Base-by-base conservation (phyloP, 768 basidiomycete species). In the Sutorius australiensis region DNA sequence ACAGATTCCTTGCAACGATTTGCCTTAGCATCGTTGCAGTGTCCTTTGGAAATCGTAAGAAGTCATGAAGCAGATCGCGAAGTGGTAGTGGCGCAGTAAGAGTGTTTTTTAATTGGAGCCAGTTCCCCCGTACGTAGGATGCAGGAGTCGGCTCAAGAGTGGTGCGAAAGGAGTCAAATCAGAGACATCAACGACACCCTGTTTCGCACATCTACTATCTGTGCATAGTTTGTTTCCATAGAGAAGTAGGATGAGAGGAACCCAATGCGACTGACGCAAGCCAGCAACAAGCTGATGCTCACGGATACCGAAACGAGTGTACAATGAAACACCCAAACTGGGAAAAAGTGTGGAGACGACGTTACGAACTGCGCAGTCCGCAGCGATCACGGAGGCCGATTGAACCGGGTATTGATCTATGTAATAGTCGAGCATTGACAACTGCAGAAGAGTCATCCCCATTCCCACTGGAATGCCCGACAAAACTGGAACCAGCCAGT, bases 391-490 rank as follows among this genome's bases (percentile, higher is more conserved):
- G 17, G 64, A 64, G 4, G 64, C 62, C 4, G 65, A 63, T 33
- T 47, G 54, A 7, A 55, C 54, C 6, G 65, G 62, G 36, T 61
- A 66, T 39, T 66, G 64, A 42, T 66, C 64, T 27, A 66, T 63
- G 33, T 66, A 64, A 24, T 66, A 60, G 41, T 60, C 64, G 37
- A 61, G 44, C 51, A 66, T 33, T 3, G 60, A 66, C n/a, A 66
- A 28, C 36, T 61, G 61, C 5, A 65, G 34, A n/a, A 66, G 57
- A 17, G 65, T 66, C 65, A 62, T 66, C 12, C 62, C 57, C 46
- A 66, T 60, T 31, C 62, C 65, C 17, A 66, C 58, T 0, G 65
- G 65, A 19, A 66, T 38, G 41, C 65, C 65, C 0, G 65, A 66
- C n/a, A 62, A 34, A 13, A 57, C 58, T 16, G 65, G 62, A 37